Evolutionary conservation across 805 yeast species (phyloP).

Genomic region (Torulaspora gathmanii): DNA sequence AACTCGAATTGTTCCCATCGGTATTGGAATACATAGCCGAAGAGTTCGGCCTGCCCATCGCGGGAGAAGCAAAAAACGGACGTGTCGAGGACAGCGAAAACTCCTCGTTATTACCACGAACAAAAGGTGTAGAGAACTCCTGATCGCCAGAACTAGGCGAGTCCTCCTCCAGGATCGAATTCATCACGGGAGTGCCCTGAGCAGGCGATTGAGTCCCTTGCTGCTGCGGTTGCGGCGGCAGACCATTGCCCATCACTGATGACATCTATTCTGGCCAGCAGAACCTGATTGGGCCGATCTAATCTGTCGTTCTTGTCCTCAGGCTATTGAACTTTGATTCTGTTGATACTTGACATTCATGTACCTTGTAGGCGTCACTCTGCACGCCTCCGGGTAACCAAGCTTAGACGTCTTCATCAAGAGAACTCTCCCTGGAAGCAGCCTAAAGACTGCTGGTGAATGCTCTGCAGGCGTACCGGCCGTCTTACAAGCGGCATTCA

Average conservation of each 20-base stretch:
- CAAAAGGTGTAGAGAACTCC: constrained; percentile 16
- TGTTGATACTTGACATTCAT: not conserved
- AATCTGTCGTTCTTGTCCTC: too few relatives aligned
- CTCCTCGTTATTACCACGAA: constrained; percentile 1
- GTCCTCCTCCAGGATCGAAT: constrained; percentile 30
- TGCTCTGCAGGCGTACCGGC: not conserved
- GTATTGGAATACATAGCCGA: constrained; percentile 26
- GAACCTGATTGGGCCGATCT: not conserved
- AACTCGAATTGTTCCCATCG: constrained; percentile 34
- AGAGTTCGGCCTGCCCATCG: constrained; percentile 18
- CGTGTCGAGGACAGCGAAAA: constrained; percentile 1
- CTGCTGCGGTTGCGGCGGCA: constrained; percentile 3
- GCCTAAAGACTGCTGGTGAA: not conserved
- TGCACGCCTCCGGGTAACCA: not conserved
- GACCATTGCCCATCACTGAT: not conserved
- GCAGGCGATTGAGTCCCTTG: not conserved
- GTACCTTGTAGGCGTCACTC: not conserved
- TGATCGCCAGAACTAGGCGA: constrained; percentile 15
- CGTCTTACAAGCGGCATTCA: not conserved
- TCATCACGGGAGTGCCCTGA: constrained; percentile 25
- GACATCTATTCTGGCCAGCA: constrained; percentile 4
- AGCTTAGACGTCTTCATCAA: not conserved
- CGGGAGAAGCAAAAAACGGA: constrained; percentile 22
- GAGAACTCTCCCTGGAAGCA: not conserved
- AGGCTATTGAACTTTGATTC: too few relatives aligned